Conservation (phyloP, 2,329 filamentous ascomycete genomes). For the Verruconis gallopava region DNA sequence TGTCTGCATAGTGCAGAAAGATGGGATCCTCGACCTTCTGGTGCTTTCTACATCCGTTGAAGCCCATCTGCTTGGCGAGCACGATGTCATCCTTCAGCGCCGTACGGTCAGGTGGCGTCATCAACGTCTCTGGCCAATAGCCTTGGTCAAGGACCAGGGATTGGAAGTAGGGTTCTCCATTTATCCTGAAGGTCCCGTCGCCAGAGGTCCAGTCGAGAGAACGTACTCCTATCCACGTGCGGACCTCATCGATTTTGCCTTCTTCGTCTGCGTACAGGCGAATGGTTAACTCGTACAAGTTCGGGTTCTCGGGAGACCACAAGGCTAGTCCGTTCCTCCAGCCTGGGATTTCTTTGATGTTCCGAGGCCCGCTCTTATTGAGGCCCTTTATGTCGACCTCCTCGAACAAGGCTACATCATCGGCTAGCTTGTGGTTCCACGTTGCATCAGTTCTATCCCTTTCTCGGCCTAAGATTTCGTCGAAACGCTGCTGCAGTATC, state of each 20-base stretch:
- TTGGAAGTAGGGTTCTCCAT: slow-evolving; percentile 47
- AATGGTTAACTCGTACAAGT: slow-evolving; percentile 43
- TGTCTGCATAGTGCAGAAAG: slow-evolving; percentile 50
- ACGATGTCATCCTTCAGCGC: slow-evolving; percentile 41
- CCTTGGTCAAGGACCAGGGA: slow-evolving; percentile 48
- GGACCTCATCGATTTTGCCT: slow-evolving; percentile 40
- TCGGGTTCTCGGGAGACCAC: slow-evolving; percentile 47
- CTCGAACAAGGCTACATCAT: not conserved
- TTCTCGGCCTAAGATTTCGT: not conserved
- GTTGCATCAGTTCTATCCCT: not conserved
- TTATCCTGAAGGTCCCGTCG: slow-evolving; percentile 41
- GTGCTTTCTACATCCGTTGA: slow-evolving; percentile 53
- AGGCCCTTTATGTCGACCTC: not conserved
- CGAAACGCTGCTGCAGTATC: not conserved
- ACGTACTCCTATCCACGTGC: slow-evolving; percentile 49
- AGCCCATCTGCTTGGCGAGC: slow-evolving; percentile 46
- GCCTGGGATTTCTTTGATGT: not conserved
- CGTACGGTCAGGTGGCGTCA: slow-evolving; percentile 41
- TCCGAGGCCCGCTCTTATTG: not conserved
- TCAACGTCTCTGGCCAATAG: slow-evolving; percentile 48
- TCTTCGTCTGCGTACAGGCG: slow-evolving; percentile 34
- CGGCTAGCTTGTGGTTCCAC: not conserved
- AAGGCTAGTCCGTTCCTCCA: slow-evolving; percentile 38
- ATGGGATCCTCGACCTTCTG: slow-evolving; percentile 50
- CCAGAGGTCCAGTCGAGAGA: slow-evolving; percentile 45